Evolutionary conservation across 371 early-diverging fungal genomes (phyloP), one percentile per base, ranked within the genome.

Genomic region (Dentiscutata heterogama): DNA sequence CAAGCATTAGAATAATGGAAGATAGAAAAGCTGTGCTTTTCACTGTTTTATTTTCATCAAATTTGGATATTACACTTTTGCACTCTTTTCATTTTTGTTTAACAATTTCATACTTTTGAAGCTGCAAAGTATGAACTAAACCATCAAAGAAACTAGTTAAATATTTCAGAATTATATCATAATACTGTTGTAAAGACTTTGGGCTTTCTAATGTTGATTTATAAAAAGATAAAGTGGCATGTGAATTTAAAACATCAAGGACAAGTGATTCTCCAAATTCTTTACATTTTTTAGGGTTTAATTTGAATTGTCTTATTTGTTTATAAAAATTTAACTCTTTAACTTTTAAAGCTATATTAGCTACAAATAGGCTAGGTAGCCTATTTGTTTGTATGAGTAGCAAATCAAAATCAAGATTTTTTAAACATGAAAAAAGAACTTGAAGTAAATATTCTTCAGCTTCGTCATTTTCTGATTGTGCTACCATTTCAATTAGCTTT

Each of bases 21-120:
- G 29, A 7, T 58, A 76, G 31, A 60, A 76, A 76, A 27, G 18
- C 8, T 14, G 25, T 60, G 8, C 14, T 60, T 58, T 76, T 76
- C 20, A 22, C 58, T 31, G 35, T 42, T 20, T 39, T 54, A 46
- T 7, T 60, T 5, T 76, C 20, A 58, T 76, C 31, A 76, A 31
- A 8, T 11, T 2, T 14, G 27, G n/a, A 18, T 31, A 22, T 35
- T 10, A 22, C 20, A 31, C 22, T 31, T 58, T 76, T 58, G 35
- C n/a, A 14, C 22, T 27, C 0, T 35, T 58, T 25, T 39, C 7
- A 20, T 31, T 76, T 54, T 60, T 60, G 2, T 39, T 58, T 35
- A 27, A 5, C 14, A 58, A 29, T 42, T 46, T 74, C 11, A 46
- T 46, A 22, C 4, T 73, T 54, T n/a, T 25, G 2, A 27, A 51